A percentile compares a stretch with the other conserved stretches of the same genome.
Evolutionary conservation across 2,329 filamentous ascomycete species (phyloP).

Genomic region (Trichoderma oligosporum): DNA sequence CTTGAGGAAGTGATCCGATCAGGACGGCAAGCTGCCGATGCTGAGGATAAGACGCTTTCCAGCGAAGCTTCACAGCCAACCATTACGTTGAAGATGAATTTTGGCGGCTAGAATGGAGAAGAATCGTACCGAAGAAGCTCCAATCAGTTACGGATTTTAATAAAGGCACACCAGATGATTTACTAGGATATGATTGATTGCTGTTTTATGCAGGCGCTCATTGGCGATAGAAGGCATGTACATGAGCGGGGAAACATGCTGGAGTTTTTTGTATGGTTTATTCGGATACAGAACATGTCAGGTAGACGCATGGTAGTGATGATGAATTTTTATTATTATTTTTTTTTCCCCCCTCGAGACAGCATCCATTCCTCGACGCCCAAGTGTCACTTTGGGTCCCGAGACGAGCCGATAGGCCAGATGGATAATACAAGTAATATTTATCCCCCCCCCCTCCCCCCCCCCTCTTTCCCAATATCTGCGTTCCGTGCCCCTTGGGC

Average conservation of each 20-base stretch:
- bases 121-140: neutral
- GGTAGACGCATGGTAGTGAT: slow-evolving; percentile 9
- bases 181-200: neutral
- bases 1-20: slow-evolving; percentile 77
- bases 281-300: slow-evolving; percentile 7
- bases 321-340: too few relatives aligned
- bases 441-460: too few relatives aligned
- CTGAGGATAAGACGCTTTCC: slow-evolving; percentile 37
- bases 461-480: neutral
- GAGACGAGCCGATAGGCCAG: slow-evolving; percentile 8
- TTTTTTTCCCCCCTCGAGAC: neutral
- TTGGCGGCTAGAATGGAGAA: slow-evolving; percentile 49
- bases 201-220: slow-evolving; percentile 5
- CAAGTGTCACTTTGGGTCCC: neutral
- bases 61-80: slow-evolving; percentile 61
- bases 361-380: slow-evolving; percentile 4
- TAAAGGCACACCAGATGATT: neutral
- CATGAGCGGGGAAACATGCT: neutral
- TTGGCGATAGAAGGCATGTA: neutral
- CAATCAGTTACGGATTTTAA: neutral
- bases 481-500: neutral
- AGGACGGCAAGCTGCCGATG: slow-evolving; percentile 48
- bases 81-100: slow-evolving; percentile 94
- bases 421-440: neutral
- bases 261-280: slow-evolving; percentile 17